Evolutionary conservation across 306 rosid genomes (phyloP).

Genomic region (Rubus idaeus): DNA sequence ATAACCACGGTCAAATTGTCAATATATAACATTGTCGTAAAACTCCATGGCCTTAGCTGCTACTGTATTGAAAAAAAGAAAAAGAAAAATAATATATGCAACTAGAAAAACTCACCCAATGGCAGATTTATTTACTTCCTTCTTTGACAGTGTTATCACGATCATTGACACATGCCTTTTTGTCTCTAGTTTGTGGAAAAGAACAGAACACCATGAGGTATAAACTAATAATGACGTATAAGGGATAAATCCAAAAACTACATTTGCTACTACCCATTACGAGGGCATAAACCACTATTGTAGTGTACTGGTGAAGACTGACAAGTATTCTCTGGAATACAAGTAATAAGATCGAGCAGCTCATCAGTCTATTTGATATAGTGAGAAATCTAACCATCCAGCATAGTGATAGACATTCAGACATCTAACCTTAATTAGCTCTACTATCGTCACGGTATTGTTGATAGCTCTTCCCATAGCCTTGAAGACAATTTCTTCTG

Average conservation of each 20-base stretch:
- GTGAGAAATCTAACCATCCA: neutral
- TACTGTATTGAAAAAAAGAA: neutral
- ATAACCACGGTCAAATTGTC: neutral
- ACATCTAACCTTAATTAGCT: slow-evolving; percentile 69
- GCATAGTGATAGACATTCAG: slow-evolving; percentile 1
- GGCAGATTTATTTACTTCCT: slow-evolving; percentile 59
- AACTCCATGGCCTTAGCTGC: neutral
- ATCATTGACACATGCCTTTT: slow-evolving; percentile 95
- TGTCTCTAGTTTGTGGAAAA: slow-evolving; percentile 63
- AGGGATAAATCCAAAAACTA: too few relatives aligned
- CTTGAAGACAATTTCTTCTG: slow-evolving; percentile 82
- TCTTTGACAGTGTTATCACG: slow-evolving; percentile 70
- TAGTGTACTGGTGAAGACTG: slow-evolving; percentile 85
- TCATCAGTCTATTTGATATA: neutral
- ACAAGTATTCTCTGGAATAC: slow-evolving; percentile 77
- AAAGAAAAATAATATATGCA: neutral
- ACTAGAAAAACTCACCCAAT: slow-evolving; percentile 57
- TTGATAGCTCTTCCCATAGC: slow-evolving; percentile 97
- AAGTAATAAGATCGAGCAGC: neutral
- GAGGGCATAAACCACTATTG: slow-evolving; percentile 26
- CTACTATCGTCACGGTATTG: slow-evolving; percentile 89
- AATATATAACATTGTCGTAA: neutral
- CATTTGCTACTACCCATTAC: too few relatives aligned
- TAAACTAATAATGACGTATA: neutral
- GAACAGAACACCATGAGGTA: neutral